Evolutionary conservation across 2,329 filamentous ascomycete species (phyloP).

Genomic region (Hortaea sp.): DNA sequence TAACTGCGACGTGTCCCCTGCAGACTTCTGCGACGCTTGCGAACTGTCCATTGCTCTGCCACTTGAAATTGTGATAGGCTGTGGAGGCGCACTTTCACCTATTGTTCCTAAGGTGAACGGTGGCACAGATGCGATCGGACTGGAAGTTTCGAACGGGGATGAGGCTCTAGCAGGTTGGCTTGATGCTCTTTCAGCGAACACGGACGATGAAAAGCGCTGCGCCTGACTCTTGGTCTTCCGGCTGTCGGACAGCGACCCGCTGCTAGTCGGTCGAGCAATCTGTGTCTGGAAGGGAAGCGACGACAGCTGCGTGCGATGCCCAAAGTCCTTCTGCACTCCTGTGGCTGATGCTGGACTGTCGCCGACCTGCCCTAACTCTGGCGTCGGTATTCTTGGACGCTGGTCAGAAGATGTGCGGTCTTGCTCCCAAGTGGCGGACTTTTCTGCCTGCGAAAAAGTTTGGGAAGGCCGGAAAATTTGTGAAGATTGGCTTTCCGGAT

Average conservation of each 20-base stretch:
- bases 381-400: too few relatives aligned
- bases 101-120: slow-evolving; percentile 10
- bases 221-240: not conserved
- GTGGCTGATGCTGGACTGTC: not conserved
- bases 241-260: not conserved
- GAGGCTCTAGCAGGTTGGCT: slow-evolving; percentile 2
- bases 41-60: slow-evolving; percentile 8
- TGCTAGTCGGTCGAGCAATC: not conserved
- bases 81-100: slow-evolving; percentile 18
- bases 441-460: too few relatives aligned
- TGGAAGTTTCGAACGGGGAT: slow-evolving; percentile 6
- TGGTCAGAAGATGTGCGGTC: too few relatives aligned
- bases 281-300: slow-evolving; percentile 1
- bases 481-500: too few relatives aligned
- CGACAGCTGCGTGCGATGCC: not conserved
- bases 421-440: too few relatives aligned
- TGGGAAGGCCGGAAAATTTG: too few relatives aligned
- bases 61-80: not conserved
- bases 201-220: not conserved
- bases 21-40: slow-evolving; percentile 5
- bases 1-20: slow-evolving; percentile 2
- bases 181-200: not conserved
- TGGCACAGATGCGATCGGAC: slow-evolving; percentile 16
- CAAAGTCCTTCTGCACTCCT: not conserved
- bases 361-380: not conserved